Percentiles rank a stretch among this genome's conserved stretches.
These are phyloP conservation scores for Pestalotiopsis sp. DNA, from an alignment of 2,329 filamentous ascomycete species.

Conservation along the genomic window DNA sequence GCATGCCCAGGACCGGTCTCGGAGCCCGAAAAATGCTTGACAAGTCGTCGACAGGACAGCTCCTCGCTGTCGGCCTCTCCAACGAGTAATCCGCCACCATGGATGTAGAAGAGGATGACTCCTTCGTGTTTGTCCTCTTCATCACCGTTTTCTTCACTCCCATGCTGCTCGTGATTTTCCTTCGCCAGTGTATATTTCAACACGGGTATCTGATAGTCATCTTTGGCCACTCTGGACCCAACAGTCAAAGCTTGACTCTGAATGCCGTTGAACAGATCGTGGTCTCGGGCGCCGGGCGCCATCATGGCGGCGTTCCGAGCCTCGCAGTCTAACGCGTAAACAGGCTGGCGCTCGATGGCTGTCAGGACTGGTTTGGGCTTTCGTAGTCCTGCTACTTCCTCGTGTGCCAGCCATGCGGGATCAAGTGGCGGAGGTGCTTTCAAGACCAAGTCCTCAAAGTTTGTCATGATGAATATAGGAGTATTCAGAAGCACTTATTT, in stretches of 20 bases:
- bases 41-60: conserved; percentile 45
- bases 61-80: conserved; percentile 54
- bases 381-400: conserved; percentile 32
- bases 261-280: conserved; percentile 38
- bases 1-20: background rate
- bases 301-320: conserved; percentile 38
- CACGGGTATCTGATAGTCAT: conserved; percentile 38
- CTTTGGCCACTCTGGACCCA: conserved; percentile 29
- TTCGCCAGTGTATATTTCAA: conserved; percentile 32
- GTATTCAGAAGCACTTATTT: fast-evolving
- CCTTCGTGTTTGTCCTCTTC: no score
- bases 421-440: conserved; percentile 39
- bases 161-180: background rate
- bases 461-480: background rate
- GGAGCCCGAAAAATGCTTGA: conserved; percentile 27
- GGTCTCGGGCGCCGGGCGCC: conserved; percentile 35
- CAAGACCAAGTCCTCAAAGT: conserved; percentile 27
- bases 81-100: conserved; percentile 49
- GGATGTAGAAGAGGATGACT: conserved; percentile 45
- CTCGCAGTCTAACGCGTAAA: conserved; percentile 44
- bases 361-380: conserved; percentile 28
- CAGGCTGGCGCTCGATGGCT: conserved; percentile 36
- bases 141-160: no score
- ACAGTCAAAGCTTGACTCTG: conserved; percentile 29
- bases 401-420: conserved; percentile 42